These are phyloP conservation scores for Cyclospora cayetanensis DNA, from an alignment of 169 alveolate genomes.

Conservation along the genomic window DNA sequence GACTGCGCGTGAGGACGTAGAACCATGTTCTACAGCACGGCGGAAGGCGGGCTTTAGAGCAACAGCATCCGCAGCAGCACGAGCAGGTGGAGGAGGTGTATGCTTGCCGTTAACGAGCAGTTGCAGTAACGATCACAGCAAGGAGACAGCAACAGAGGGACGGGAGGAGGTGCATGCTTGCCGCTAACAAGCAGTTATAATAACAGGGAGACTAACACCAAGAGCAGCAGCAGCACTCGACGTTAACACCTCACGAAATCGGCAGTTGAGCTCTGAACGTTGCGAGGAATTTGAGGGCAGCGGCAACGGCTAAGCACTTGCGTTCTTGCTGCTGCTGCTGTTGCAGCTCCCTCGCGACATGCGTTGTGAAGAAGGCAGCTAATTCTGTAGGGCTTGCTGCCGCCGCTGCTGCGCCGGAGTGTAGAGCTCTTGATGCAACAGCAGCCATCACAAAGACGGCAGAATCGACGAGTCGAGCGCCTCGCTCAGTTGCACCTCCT, in stretches of 20 bases:
- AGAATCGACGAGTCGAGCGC: background rate
- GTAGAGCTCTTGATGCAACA: background rate
- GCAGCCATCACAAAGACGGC: background rate
- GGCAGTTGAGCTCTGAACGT: conserved; percentile 30
- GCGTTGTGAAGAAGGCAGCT: background rate
- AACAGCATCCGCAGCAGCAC: too few species aligned
- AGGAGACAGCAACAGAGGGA: too few species aligned
- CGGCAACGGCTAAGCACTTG: background rate
- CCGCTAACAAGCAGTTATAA: too few species aligned
- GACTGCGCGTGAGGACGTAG: too few species aligned
- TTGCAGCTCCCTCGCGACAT: background rate
- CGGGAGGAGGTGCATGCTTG: too few species aligned
- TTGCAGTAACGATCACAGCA: too few species aligned
- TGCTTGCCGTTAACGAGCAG: too few species aligned
- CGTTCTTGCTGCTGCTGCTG: background rate
- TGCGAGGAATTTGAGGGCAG: conserved; percentile 47
- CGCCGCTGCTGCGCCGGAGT: conserved; percentile 10
- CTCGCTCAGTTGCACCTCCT: background rate
- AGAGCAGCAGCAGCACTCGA: background rate
- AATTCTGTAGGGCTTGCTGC: background rate
- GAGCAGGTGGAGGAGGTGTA: too few species aligned
- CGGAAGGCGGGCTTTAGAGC: too few species aligned
- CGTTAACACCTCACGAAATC: background rate
- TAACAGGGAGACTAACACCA: background rate
- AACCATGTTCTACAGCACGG: too few species aligned